Evolutionary conservation across 2,329 filamentous ascomycete species (phyloP).

Genomic region (Diaporthe australafricana): DNA sequence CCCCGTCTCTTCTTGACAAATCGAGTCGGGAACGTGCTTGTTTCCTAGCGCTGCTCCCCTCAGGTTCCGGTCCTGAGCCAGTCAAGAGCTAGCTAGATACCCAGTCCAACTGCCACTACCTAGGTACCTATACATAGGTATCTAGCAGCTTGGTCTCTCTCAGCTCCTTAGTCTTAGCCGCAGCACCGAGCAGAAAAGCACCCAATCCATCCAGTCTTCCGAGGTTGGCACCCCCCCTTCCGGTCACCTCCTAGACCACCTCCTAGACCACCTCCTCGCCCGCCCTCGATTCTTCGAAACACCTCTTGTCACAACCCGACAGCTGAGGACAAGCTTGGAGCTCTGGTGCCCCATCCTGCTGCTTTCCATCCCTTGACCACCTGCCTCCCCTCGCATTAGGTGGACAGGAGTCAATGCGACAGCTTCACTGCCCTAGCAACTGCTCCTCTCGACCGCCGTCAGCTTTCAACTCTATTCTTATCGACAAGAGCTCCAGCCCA

Average conservation of each 20-base stretch:
- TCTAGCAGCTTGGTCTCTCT: slow-evolving; percentile 21
- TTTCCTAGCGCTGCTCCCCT: slow-evolving; percentile 9
- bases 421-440: slow-evolving; percentile 38
- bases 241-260: slow-evolving; percentile 36
- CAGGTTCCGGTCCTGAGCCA: slow-evolving; percentile 21
- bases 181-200: slow-evolving; percentile 25
- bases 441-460: slow-evolving; percentile 28
- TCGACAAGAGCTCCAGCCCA: slow-evolving; percentile 42
- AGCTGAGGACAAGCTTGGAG: slow-evolving; percentile 49
- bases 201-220: slow-evolving; percentile 30
- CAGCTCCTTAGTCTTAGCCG: slow-evolving; percentile 22
- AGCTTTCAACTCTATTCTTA: slow-evolving; percentile 39
- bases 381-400: slow-evolving; percentile 37
- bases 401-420: slow-evolving; percentile 42
- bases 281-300: slow-evolving; percentile 52
- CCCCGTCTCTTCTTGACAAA: neutral
- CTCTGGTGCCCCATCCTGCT: slow-evolving; percentile 41
- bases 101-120: neutral
- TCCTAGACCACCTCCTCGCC: slow-evolving; percentile 43
- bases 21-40: slow-evolving; percentile 22
- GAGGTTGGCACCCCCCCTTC: slow-evolving; percentile 19
- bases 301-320: slow-evolving; percentile 56
- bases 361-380: slow-evolving; percentile 16
- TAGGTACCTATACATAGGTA: slow-evolving; percentile 20
- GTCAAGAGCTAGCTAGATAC: slow-evolving; percentile 14